These are phyloP conservation scores for Inonotus hispidus DNA, from an alignment of 1,284 basidiomycete species.

Conservation along the genomic window DNA sequence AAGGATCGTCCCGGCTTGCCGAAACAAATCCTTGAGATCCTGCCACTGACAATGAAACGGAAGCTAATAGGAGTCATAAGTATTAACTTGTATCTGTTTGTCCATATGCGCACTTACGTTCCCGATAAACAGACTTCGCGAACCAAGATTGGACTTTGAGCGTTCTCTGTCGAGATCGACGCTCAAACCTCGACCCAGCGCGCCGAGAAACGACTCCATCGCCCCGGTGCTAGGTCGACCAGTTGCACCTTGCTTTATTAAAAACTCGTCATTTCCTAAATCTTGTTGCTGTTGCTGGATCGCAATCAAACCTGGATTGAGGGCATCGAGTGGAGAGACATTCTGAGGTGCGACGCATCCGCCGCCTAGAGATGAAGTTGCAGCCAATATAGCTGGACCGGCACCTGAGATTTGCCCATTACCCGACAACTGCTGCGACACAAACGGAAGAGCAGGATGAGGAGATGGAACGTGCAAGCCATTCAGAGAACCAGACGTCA, in stretches of 20 bases:
- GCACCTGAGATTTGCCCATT: neutral
- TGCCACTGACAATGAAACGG: constrained; percentile 98
- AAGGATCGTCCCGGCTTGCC: constrained; percentile 81
- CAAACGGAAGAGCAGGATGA: neutral
- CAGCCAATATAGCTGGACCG: neutral
- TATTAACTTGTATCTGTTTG: constrained; percentile 5
- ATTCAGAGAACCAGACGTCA: neutral
- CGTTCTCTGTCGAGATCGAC: constrained; percentile 1
- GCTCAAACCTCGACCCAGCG: neutral
- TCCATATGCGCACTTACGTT: constrained; percentile 40
- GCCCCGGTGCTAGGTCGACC: neutral
- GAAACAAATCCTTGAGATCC: constrained; percentile 90
- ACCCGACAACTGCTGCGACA: constrained; percentile 8
- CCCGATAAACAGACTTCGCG: constrained; percentile 67
- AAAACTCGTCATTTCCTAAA: neutral
- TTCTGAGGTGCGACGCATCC: too few relatives aligned
- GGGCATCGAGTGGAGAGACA: neutral
- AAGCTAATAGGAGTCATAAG: constrained; percentile 49
- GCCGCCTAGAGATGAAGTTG: neutral
- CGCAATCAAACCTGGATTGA: neutral
- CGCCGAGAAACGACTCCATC: neutral
- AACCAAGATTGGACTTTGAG: constrained; percentile 21
- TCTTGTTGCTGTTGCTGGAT: constrained; percentile 10
- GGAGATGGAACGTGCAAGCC: constrained; percentile 13
- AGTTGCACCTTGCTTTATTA: neutral